Evolutionary conservation across 768 basidiomycete genomes (phyloP).

Genomic region (Leccinum olivaceopallidum): DNA sequence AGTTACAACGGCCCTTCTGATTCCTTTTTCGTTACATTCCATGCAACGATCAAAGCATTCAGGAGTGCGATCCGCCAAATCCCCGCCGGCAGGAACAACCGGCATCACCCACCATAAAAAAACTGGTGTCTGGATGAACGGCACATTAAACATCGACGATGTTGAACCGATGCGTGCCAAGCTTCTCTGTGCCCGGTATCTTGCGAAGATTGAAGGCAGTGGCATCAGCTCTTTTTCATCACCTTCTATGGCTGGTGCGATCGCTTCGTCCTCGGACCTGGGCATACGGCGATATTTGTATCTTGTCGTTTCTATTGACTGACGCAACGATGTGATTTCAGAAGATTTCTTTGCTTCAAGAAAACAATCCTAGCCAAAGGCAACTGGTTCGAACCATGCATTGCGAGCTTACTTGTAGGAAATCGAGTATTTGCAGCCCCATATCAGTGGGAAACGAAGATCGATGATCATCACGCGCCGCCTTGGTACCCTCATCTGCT

Average conservation of each 20-base stretch:
- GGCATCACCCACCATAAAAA: not conserved
- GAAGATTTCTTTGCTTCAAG: not conserved
- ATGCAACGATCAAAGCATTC: conserved; percentile 46
- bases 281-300: not conserved
- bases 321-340: not conserved
- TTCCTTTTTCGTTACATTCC: conserved; percentile 38
- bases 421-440: not conserved
- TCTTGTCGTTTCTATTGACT: not conserved
- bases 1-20: conserved; percentile 21
- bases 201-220: not conserved
- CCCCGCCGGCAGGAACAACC: conserved; percentile 77
- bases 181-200: too few species aligned
- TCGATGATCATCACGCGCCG: not conserved
- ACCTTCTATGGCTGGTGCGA: not conserved
- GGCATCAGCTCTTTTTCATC: not conserved
- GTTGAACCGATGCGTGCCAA: too few species aligned
- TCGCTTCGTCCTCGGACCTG: not conserved
- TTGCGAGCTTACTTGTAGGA: not conserved
- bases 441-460: not conserved
- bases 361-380: not conserved
- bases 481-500: not conserved
- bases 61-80: conserved; percentile 64
- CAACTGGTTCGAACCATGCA: not conserved
- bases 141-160: too few species aligned
- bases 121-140: not conserved